Percentiles rank a stretch among this genome's conserved stretches.
Conservation (phyloP, 352 stramenopile genomes). For the Globisporangium uncinulatum region DNA sequence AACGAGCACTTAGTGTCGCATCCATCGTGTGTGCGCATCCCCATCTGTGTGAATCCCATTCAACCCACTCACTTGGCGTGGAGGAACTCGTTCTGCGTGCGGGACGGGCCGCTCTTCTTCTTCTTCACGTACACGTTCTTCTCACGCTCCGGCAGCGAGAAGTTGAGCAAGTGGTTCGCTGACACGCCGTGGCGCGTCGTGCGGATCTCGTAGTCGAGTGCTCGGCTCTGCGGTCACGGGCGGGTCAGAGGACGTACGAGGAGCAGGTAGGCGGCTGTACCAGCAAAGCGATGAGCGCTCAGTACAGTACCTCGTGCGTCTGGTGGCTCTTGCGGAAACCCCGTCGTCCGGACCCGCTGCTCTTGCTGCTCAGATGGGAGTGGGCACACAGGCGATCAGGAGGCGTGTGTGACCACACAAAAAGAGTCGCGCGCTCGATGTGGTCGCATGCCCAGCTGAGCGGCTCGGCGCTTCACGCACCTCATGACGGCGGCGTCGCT, state of each 20-base stretch:
- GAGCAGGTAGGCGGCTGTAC: background rate
- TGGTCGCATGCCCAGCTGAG: background rate
- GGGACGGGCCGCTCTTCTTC: conserved; percentile 53
- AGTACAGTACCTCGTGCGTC: conserved; percentile 6
- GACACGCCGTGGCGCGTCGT: conserved; percentile 62
- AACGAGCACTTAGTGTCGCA: background rate
- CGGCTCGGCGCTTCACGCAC: conserved; percentile 14
- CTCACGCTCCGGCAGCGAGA: conserved; percentile 71
- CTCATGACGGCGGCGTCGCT: conserved; percentile 28
- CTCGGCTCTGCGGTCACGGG: conserved; percentile 28
- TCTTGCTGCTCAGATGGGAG: conserved; percentile 6
- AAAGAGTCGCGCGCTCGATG: background rate
- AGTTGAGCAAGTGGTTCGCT: conserved; percentile 84
- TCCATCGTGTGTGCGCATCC: background rate
- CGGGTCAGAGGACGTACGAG: background rate
- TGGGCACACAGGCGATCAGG: background rate
- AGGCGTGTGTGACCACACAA: background rate
- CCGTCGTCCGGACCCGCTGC: conserved; percentile 12
- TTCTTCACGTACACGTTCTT: conserved; percentile 31
- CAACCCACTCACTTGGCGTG: conserved; percentile 66
- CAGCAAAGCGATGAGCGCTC: background rate
- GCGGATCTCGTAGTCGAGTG: conserved; percentile 48
- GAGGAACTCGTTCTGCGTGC: conserved; percentile 80
- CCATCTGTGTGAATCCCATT: background rate
- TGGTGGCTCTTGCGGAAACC: conserved; percentile 10